Percentiles rank a stretch among this genome's conserved stretches.
phyloP scores from a whole-genome alignment of 169 alveolate species.

The Plasmodium falciparum region DNA sequence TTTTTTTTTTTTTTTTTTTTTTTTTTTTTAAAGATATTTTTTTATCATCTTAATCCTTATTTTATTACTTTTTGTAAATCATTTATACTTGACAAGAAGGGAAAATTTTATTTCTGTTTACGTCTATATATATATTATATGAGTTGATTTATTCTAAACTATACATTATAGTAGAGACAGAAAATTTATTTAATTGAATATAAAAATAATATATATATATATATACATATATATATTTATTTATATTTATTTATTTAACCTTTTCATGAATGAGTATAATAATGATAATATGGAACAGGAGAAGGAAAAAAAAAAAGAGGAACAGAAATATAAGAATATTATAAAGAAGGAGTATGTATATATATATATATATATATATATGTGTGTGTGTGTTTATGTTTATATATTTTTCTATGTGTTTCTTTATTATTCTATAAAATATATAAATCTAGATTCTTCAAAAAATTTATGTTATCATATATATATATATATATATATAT shows the following conservation, averaged over 20 bases:
- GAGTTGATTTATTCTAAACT: no score
- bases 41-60: no score
- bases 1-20: no score
- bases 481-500: neutral
- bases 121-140: neutral
- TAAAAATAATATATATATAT: constrained; percentile 7
- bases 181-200: neutral
- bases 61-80: no score
- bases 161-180: no score
- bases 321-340: constrained; percentile 9
- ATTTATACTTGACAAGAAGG: no score
- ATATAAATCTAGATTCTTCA: no score
- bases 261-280: constrained; percentile 46
- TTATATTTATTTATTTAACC: neutral
- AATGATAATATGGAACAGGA: constrained; percentile 52
- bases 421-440: no score
- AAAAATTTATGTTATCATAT: neutral
- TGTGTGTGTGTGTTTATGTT: neutral
- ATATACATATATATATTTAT: neutral
- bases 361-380: constrained; percentile 3
- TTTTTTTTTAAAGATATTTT: no score
- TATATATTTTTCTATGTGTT: neutral
- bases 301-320: constrained; percentile 23
- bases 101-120: no score
- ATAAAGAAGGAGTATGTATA: constrained; percentile 49